A percentile compares a stretch with the other conserved stretches of the same genome.
Conservation (phyloP, 768 basidiomycete species). For the Sporobolomyces phaffii region DNA sequence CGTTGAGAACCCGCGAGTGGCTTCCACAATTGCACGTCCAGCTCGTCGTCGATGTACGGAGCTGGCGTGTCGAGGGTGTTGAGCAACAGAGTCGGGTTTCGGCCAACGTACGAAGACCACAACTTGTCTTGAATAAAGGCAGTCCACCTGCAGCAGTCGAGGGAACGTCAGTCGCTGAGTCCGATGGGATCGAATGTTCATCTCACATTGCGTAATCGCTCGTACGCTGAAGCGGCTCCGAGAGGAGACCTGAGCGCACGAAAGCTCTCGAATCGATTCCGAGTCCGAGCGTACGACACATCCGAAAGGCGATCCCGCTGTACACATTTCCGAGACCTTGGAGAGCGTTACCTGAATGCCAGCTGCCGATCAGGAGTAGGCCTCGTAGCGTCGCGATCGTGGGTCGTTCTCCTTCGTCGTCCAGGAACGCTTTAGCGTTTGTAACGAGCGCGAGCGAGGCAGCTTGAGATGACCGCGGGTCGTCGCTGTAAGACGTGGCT, state of each 20-base stretch:
- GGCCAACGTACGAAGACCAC: slow-evolving; percentile 39
- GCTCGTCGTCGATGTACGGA: slow-evolving; percentile 9
- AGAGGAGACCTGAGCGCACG: slow-evolving; percentile 21
- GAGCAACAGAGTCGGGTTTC: slow-evolving; percentile 14
- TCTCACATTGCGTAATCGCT: slow-evolving; percentile 30
- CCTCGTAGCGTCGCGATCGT: slow-evolving; percentile 28
- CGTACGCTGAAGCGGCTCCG: slow-evolving; percentile 2
- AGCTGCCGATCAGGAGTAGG: slow-evolving; percentile 26
- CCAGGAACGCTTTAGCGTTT: slow-evolving; percentile 17
- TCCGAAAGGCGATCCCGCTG: slow-evolving; percentile 19
- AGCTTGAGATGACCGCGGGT: not conserved
- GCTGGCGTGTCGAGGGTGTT: slow-evolving; percentile 13
- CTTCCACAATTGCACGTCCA: slow-evolving; percentile 17
- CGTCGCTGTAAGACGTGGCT: slow-evolving; percentile 22
- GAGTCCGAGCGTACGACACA: slow-evolving; percentile 28
- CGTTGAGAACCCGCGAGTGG: not conserved
- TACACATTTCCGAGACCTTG: slow-evolving; percentile 19
- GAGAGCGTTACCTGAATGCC: slow-evolving; percentile 7
- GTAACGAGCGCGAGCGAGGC: not conserved
- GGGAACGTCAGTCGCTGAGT: too few species aligned
- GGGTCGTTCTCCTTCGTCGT: slow-evolving; percentile 32
- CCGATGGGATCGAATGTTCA: too few species aligned
- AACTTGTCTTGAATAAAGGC: slow-evolving; percentile 40
- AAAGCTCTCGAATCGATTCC: slow-evolving; percentile 26
- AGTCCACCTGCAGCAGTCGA: slow-evolving; percentile 1